Evolutionary conservation across 2,329 filamentous ascomycete species (phyloP), one percentile per base, ranked within the genome.

Genomic region (Neoascochyta sp.): DNA sequence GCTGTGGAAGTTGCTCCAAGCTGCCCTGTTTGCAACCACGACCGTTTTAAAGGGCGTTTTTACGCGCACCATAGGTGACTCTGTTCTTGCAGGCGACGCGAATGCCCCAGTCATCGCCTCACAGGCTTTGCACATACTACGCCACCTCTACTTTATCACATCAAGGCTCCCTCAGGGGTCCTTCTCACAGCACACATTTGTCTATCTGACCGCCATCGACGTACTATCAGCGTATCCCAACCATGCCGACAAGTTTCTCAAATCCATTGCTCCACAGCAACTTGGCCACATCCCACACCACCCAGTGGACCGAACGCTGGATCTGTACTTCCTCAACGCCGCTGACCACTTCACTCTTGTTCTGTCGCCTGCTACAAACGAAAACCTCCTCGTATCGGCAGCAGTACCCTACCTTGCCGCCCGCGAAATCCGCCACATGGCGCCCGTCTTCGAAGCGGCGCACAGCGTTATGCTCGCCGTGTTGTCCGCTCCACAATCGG

Each of bases 281-380:
- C 57, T 73, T 11, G 72, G 75, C 22, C 63, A 69, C 21, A 77
- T 83, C 17, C 76, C 82, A 0, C 63, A 67, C 5, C 75, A 83
- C 42, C 78, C 82, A 4, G 67, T 87, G 2, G 77, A 86, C 45
- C 74, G 83, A 34, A 81, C 76, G 11, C 68, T 90, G n/a, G 84
- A 92, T 54, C 74, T 94, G 10, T 95, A 86, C 67, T 94, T 93
- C 63, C 75, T 95, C 41, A 92, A 93, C 54, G 77, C 82, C 0
- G 81, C 85, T 2, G 89, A 95, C 58, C 86, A 94, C 58, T 80
- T 95, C 38, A 81, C 86, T 0, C 69, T 88, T 7, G 67, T 78
- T 3, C 64, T 95, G 2, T 69, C 84, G 0, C 73, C 83, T 0
- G 65, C 73, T 3, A 73, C 76, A 3, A 86, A 80, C 49, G 85